Evolutionary conservation across 441 rosid genomes (phyloP), one percentile per base, ranked within the genome.

Genomic region (Caryocar brasiliense): DNA sequence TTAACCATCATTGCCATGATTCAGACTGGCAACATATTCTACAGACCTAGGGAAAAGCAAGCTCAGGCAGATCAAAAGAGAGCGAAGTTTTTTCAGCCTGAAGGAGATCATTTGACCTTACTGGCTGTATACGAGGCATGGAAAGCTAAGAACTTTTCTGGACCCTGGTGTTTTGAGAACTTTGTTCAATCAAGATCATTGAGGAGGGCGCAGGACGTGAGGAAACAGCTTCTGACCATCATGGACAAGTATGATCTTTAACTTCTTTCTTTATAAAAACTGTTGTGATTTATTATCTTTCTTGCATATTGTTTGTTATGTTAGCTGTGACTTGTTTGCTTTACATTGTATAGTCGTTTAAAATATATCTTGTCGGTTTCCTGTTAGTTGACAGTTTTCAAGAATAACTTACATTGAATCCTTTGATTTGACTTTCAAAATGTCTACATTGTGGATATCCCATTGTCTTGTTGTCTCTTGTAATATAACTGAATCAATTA

Each of bases 11-110:
- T 87, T 52, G 78, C 94, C 10, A 84, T 87, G 96, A 84, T 87
- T 56, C 86, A 82, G 63, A 84, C 94, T 0, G 91, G 91, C 7
- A 82, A 84, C 68, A 80, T 87, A 54, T 84, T 84, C 66, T 84
- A 84, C 56, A 73, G 96, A 66, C 96, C 96, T 11, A 78, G 90
- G 64, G 96, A 83, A 59, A 86, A 86, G 58, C 96, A 86, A 78
- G 85, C 93, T 27, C 93, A 81, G 57, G 96, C 94, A 47, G 96
- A 87, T 62, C 91, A 82, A 65, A 87, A 84, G 68, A 72, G 83
- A 54, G 96, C 96, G 42, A 82, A 82, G 61, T 84, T 84, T 74
- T 82, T 87, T 62, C 94, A 80, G 80, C 94, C 96, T 0, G 96
- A 84, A 67, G 96, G 94, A 43, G 96, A 87, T 62, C 88, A 87